phyloP scores from a whole-genome alignment of 1,139 yeast genomes.

The Geotrichum candidum region DNA sequence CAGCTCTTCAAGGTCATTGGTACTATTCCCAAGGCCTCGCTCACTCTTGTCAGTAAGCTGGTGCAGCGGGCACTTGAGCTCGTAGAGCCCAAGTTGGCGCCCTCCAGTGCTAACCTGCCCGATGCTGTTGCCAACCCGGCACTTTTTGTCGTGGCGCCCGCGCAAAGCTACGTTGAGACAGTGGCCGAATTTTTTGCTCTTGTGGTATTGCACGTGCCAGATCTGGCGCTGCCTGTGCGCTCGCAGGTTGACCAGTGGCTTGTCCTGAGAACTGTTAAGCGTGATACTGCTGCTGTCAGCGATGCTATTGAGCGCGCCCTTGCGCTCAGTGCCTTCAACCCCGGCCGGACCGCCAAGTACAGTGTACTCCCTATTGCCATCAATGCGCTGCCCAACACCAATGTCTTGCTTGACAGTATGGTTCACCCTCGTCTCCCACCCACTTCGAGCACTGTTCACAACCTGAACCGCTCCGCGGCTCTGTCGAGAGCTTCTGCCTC shows the following conservation, averaged over 20 bases:
- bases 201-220: conserved; percentile 45
- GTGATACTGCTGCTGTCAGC: conserved; percentile 31
- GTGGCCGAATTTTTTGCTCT: conserved; percentile 48
- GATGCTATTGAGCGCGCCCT: conserved; percentile 26
- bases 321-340: conserved; percentile 47
- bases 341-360: conserved; percentile 52
- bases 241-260: conserved; percentile 55
- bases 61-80: conserved; percentile 22
- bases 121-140: conserved; percentile 68
- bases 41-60: conserved; percentile 18
- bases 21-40: conserved; percentile 19
- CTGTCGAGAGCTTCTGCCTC: background rate
- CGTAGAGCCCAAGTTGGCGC: conserved; percentile 39
- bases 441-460: conserved; percentile 16
- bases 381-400: conserved; percentile 35
- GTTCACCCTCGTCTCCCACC: conserved; percentile 79
- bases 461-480: conserved; percentile 7
- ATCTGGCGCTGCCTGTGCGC: conserved; percentile 57
- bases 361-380: conserved; percentile 69
- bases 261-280: conserved; percentile 42
- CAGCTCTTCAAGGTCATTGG: conserved; percentile 19
- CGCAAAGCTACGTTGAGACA: conserved; percentile 35
- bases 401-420: conserved; percentile 48
- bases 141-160: conserved; percentile 45
- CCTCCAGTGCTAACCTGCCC: conserved; percentile 44